Evolutionary conservation across 768 basidiomycete genomes (phyloP).

Genomic region (Rubroboletus pulcherrimus): DNA sequence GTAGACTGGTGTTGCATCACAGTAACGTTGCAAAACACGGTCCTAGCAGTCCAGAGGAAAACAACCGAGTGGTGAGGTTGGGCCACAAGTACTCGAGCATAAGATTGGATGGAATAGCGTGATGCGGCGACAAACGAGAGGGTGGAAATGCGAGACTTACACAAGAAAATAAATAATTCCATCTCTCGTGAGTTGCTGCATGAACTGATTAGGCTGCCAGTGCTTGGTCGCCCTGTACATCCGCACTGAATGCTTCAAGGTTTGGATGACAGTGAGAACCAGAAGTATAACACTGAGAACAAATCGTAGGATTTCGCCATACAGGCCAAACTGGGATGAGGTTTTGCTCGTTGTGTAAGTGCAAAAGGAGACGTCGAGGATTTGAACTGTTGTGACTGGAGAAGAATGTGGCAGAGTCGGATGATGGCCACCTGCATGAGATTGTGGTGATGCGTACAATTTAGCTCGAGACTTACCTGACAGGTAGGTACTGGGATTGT

Average conservation of each 20-base stretch:
- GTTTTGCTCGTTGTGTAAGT: too few species aligned
- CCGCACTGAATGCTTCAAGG: background rate
- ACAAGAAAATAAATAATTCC: background rate
- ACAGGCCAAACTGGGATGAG: too few species aligned
- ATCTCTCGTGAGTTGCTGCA: too few species aligned
- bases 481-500: too few species aligned
- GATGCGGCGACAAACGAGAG: background rate
- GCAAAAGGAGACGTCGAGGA: too few species aligned
- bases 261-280: background rate
- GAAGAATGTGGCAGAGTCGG: too few species aligned
- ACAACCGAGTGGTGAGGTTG: background rate
- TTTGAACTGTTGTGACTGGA: too few species aligned
- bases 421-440: too few species aligned
- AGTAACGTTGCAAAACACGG: background rate
- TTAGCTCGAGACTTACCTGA: too few species aligned
- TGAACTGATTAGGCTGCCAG: background rate
- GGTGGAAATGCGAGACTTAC: background rate
- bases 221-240: background rate
- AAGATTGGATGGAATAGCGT: background rate
- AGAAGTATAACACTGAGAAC: background rate
- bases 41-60: background rate
- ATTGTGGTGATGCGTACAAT: too few species aligned
- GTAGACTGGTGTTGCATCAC: too few species aligned
- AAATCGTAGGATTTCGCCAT: background rate
- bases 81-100: background rate